A percentile compares a stretch with the other conserved stretches of the same genome.
Evolutionary conservation across 2,329 filamentous ascomycete genomes (phyloP).

Genomic region (Aspergillus hiratsukae): DNA sequence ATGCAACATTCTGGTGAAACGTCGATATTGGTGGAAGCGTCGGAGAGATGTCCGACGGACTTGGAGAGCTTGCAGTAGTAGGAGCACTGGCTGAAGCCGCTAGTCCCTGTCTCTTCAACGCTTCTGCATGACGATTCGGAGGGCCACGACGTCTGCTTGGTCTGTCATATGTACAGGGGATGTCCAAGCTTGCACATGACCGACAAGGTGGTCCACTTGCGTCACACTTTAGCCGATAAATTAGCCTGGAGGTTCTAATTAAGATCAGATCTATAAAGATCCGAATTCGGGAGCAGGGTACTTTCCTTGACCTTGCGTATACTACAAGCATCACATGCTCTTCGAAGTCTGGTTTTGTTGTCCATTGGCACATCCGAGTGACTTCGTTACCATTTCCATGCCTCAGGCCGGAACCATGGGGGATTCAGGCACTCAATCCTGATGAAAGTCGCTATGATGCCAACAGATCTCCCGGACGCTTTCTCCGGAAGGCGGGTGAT

Average conservation of each 20-base stretch:
- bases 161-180: conserved; percentile 63
- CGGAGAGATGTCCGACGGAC: conserved; percentile 39
- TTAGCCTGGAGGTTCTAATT: neutral
- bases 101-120: conserved; percentile 58
- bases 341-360: conserved; percentile 41
- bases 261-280: neutral
- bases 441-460: neutral
- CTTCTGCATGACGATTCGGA: conserved; percentile 63
- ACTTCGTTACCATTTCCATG: conserved; percentile 18
- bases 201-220: conserved; percentile 62
- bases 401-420: conserved; percentile 18
- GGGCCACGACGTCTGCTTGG: conserved; percentile 61
- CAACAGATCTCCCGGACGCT: neutral
- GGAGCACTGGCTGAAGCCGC: conserved; percentile 28
- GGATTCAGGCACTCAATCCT: neutral
- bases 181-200: conserved; percentile 61
- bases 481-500: neutral
- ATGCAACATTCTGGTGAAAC: conserved; percentile 23
- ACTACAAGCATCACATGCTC: conserved; percentile 52
- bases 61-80: conserved; percentile 28
- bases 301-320: conserved; percentile 51
- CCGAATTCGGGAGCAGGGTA: neutral
- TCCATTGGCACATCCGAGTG: conserved; percentile 27
- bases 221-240: conserved; percentile 50
- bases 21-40: conserved; percentile 30